Percentiles rank a stretch among this genome's conserved stretches.
phyloP scores from a whole-genome alignment of 2,329 filamentous ascomycete species.

The Fusarium austroafricanum region DNA sequence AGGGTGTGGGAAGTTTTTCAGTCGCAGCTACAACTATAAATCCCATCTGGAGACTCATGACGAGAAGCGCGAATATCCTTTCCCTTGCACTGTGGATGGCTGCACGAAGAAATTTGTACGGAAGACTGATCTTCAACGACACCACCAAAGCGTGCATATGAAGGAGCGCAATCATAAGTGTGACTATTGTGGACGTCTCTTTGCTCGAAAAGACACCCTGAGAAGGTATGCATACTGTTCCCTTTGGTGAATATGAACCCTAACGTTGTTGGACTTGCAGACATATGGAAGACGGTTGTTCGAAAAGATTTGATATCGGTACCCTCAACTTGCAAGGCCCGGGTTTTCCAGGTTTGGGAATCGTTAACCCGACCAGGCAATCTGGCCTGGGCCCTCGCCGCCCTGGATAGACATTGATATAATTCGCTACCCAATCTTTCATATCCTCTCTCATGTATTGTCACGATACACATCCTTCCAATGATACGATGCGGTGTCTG shows the following conservation, averaged over 20 bases:
- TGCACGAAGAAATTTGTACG: slow-evolving; percentile 84
- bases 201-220: slow-evolving; percentile 86
- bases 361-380: slow-evolving; percentile 34
- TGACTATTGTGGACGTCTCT: slow-evolving; percentile 75
- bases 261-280: slow-evolving; percentile 55
- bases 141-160: slow-evolving; percentile 76
- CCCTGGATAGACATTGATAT: slow-evolving; percentile 19
- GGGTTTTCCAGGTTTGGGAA: slow-evolving; percentile 35
- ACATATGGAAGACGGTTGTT: slow-evolving; percentile 81
- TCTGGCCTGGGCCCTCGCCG: slow-evolving; percentile 35
- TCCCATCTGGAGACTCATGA: slow-evolving; percentile 89
- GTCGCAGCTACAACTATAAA: slow-evolving; percentile 86
- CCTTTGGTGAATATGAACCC: not conserved
- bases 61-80: slow-evolving; percentile 75
- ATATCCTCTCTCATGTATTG: not conserved
- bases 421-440: not conserved
- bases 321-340: slow-evolving; percentile 60
- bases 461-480: not conserved
- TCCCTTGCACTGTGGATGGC: slow-evolving; percentile 71
- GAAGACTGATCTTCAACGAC: slow-evolving; percentile 79
- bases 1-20: slow-evolving; percentile 82
- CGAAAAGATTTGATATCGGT: slow-evolving; percentile 71
- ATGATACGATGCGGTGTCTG: not conserved
- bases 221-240: slow-evolving; percentile 68
- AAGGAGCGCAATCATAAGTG: slow-evolving; percentile 78